These are phyloP conservation scores for Sporothrix brunneoviolacea DNA, from an alignment of 2,329 filamentous ascomycete genomes.

Conservation along the genomic window DNA sequence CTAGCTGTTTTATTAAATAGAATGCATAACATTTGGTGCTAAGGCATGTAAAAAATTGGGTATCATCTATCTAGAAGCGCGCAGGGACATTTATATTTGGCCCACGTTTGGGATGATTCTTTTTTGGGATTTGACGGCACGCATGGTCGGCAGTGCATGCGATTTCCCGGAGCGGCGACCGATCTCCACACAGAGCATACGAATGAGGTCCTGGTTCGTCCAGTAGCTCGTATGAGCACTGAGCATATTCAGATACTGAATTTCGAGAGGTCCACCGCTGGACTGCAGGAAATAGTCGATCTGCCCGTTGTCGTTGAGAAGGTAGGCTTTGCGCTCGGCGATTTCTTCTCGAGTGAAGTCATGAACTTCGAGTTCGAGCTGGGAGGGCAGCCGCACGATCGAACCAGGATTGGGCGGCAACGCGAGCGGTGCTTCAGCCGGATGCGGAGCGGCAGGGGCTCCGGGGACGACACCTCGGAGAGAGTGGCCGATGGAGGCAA, in stretches of 20 bases:
- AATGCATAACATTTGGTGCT: no score
- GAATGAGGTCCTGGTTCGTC: slow-evolving; percentile 78
- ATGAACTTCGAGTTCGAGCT: slow-evolving; percentile 89
- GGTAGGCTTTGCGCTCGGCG: slow-evolving; percentile 77
- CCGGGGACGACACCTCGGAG: slow-evolving; percentile 58
- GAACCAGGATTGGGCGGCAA: slow-evolving; percentile 26
- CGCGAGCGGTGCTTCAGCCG: slow-evolving; percentile 18
- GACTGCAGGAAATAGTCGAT: slow-evolving; percentile 84
- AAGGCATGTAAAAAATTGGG: no score
- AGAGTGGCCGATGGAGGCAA: slow-evolving; percentile 57
- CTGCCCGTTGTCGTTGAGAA: slow-evolving; percentile 95
- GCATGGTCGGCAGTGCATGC: slow-evolving; percentile 50
- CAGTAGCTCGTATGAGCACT: slow-evolving; percentile 94
- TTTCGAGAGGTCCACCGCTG: slow-evolving; percentile 79
- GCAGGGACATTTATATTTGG: neutral
- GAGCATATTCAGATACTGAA: slow-evolving; percentile 96
- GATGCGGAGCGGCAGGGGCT: slow-evolving; percentile 22
- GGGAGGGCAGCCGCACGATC: slow-evolving; percentile 48
- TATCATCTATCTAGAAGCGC: neutral
- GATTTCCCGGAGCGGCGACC: slow-evolving; percentile 65
- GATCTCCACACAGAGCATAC: slow-evolving; percentile 83
- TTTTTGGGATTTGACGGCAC: slow-evolving; percentile 49
- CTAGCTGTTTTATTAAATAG: no score
- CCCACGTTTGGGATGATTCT: slow-evolving; percentile 19
- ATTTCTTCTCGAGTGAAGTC: slow-evolving; percentile 90